These are phyloP conservation scores for Helichrysum umbraculigerum DNA, from an alignment of 129 eudicot genomes.

Conservation along the genomic window DNA sequence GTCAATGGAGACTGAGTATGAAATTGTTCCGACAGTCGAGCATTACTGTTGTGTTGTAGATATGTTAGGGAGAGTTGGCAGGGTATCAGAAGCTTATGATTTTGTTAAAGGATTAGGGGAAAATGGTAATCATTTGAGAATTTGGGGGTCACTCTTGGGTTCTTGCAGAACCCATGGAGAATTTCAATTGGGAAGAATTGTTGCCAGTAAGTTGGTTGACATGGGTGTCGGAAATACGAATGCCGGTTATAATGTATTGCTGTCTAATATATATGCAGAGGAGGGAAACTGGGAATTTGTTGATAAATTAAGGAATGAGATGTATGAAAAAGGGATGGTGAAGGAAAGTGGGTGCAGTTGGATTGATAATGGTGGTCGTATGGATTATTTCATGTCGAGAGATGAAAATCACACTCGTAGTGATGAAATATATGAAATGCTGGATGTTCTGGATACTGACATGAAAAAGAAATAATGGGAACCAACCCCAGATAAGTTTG, in stretches of 20 bases:
- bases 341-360: slow-evolving; percentile 88
- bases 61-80: slow-evolving; percentile 93
- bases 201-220: slow-evolving; percentile 65
- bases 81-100: slow-evolving; percentile 74
- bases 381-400: slow-evolving; percentile 51
- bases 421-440: slow-evolving; percentile 46
- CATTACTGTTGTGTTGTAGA: slow-evolving; percentile 86
- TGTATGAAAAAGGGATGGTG: slow-evolving; percentile 58
- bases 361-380: slow-evolving; percentile 57
- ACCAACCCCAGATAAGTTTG: slow-evolving; percentile 5
- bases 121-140: slow-evolving; percentile 56
- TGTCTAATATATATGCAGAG: slow-evolving; percentile 81
- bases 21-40: slow-evolving; percentile 57
- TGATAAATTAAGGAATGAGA: slow-evolving; percentile 57
- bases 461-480: slow-evolving; percentile 49
- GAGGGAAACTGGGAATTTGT: slow-evolving; percentile 81
- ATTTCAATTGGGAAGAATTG: slow-evolving; percentile 69
- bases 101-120: slow-evolving; percentile 61
- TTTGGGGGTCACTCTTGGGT: slow-evolving; percentile 89
- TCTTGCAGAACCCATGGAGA: slow-evolving; percentile 71
- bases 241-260: slow-evolving; percentile 66
- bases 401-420: slow-evolving; percentile 49
- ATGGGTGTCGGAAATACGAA: slow-evolving; percentile 43
- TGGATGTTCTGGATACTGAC: slow-evolving; percentile 47
- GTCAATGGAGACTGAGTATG: slow-evolving; percentile 60